Percentiles rank a stretch among this genome's conserved stretches.
These are phyloP conservation scores for Candida fluviatilis DNA, from an alignment of 805 yeast genomes.

Conservation along the genomic window DNA sequence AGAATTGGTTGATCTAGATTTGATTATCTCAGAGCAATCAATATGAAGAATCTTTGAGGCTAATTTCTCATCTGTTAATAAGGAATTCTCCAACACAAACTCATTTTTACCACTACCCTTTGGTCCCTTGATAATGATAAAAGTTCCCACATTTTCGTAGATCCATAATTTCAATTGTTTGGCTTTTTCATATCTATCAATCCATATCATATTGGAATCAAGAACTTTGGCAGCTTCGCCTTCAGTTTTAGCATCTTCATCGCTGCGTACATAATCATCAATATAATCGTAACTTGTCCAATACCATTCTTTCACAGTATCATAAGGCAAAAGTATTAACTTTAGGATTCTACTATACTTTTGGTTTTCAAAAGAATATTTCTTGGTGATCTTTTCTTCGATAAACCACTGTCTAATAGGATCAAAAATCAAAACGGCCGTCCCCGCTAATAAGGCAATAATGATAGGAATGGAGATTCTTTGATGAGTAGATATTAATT, in stretches of 20 bases:
- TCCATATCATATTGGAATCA: slow-evolving; percentile 50
- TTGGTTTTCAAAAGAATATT: slow-evolving; percentile 48
- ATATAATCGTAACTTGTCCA: slow-evolving; percentile 32
- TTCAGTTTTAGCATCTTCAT: slow-evolving; percentile 5
- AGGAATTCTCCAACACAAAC: slow-evolving; percentile 64
- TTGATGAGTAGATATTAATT: slow-evolving; percentile 69
- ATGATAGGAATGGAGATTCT: slow-evolving; percentile 77
- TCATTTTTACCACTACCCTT: slow-evolving; percentile 92
- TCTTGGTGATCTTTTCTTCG: slow-evolving; percentile 64
- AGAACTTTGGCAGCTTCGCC: slow-evolving; percentile 14
- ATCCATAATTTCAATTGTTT: slow-evolving; percentile 74
- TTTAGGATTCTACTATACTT: slow-evolving; percentile 30
- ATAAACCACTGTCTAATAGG: slow-evolving; percentile 85
- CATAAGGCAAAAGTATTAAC: slow-evolving; percentile 24
- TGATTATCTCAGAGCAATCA: slow-evolving; percentile 75
- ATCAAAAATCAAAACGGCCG: slow-evolving; percentile 85
- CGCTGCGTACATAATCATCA: slow-evolving; percentile 19
- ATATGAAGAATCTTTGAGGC: slow-evolving; percentile 53
- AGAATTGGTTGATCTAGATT: slow-evolving; percentile 68
- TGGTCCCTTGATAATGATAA: slow-evolving; percentile 88
- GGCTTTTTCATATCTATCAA: slow-evolving; percentile 63
- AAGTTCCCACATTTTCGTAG: slow-evolving; percentile 84
- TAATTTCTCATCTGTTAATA: slow-evolving; percentile 46
- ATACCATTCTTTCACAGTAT: slow-evolving; percentile 21
- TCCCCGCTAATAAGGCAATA: slow-evolving; percentile 72